Evolutionary conservation across 257 asterid genomes (phyloP), one percentile per base, ranked within the genome.

Genomic region (Verbena officinalis): DNA sequence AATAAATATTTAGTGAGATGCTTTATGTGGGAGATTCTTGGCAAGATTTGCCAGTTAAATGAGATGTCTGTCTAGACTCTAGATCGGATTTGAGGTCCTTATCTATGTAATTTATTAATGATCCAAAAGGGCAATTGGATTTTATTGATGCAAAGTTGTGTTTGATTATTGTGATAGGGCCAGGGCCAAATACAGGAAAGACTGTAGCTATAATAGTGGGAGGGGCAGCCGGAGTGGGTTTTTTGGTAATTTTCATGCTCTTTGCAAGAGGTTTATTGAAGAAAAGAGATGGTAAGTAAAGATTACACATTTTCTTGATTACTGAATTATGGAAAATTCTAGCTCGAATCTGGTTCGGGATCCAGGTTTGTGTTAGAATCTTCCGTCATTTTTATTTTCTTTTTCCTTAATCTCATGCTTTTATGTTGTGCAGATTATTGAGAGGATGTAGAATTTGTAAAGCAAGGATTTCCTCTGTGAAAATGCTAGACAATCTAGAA

Each of bases 161-260:
- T 40, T 66, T 62, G 75, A 64, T 64, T 30, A 76, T 80, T 46
- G 56, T n/a, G n/a, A n/a, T 74, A 83, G 96, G 98, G 56, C 55
- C 95, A 76, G 94, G 91, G 72, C 85, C 88, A 66, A 85, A 70
- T 71, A 81, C 91, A 40, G 98, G 96, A 44, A 94, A 91, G 66
- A 94, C 99, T 0, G 95, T 91, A 82, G 99, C 99, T 46, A 90
- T 94, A 44, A 91, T 94, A 76, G 52, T 90, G 55, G 99, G 99
- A 85, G 99, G 99, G 73, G 99, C 98, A 53, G 99, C 96, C n/a
- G 96, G 96, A 22, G 96, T 94, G 55, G 98, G 95, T 33, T 85
- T 94, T 78, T 65, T 94, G 73, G 84, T 91, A 69, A 90, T 90
- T 73, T 85, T 70, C 74, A 48, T 85, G 84, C 89, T 94, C 54